A percentile compares a stretch with the other conserved stretches of the same genome.
Evolutionary conservation across 73 alveolate species (phyloP).

Genomic region (Symbiodinium natans): DNA sequence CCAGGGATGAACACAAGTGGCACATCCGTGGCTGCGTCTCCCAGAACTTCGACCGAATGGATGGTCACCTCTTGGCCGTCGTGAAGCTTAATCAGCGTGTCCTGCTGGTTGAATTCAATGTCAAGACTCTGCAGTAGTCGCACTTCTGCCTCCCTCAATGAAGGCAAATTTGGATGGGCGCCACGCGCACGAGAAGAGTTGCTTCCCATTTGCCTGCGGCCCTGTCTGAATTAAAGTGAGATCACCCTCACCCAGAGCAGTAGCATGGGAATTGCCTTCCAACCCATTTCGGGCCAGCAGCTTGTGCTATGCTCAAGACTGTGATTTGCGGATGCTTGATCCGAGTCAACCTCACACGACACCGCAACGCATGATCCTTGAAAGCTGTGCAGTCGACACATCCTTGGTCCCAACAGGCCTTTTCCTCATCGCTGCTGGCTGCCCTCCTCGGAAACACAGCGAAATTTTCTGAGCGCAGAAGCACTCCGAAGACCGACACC

Average conservation of each 20-base stretch:
- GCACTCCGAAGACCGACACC: too few species aligned
- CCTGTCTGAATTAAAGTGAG: background rate
- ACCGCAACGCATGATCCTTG: too few species aligned
- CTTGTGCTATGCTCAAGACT: background rate
- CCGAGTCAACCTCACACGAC: too few species aligned
- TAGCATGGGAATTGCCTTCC: background rate
- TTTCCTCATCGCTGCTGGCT: background rate
- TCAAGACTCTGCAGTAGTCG: background rate
- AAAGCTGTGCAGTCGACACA: too few species aligned
- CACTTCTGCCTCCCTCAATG: background rate
- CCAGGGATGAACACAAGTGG: conserved; percentile 56
- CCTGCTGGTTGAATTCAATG: background rate
- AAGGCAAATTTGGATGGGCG: background rate
- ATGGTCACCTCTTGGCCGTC: background rate
- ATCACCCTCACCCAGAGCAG: background rate
- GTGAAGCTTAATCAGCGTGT: background rate
- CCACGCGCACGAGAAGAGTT: background rate
- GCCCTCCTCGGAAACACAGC: too few species aligned
- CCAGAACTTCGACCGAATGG: background rate
- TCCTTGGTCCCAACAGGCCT: too few species aligned
- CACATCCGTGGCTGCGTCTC: background rate
- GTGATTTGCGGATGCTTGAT: too few species aligned
- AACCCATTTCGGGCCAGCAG: background rate
- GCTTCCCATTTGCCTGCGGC: background rate
- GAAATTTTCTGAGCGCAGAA: too few species aligned